phyloP scores from a whole-genome alignment of 2,329 filamentous ascomycete genomes.

The Cladophialophora carrionii region DNA sequence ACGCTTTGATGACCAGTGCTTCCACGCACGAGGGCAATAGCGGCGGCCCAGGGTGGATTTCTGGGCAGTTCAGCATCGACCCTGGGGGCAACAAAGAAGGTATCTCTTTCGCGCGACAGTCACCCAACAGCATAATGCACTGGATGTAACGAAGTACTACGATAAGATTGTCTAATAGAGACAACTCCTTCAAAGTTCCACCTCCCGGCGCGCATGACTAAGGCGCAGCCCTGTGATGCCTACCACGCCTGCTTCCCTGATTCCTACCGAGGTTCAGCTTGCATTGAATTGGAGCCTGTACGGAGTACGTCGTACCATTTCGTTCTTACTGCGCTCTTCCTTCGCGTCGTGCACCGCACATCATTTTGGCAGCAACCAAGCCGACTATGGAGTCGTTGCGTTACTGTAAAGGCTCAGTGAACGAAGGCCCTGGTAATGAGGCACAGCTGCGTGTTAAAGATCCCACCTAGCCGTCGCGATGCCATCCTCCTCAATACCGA shows the following conservation, averaged over 20 bases:
- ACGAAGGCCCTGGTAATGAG: not conserved
- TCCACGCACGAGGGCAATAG: not conserved
- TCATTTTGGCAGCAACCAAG: not conserved
- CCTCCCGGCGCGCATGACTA: no score
- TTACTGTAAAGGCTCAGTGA: not conserved
- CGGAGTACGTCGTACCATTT: no score
- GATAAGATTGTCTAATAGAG: not conserved
- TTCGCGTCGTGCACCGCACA: not conserved
- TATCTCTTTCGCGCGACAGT: not conserved
- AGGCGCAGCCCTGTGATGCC: no score
- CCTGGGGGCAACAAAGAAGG: not conserved
- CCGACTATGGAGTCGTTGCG: not conserved
- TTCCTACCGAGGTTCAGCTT: not conserved
- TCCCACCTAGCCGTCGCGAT: not conserved
- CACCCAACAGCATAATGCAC: no score
- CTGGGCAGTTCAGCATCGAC: not conserved
- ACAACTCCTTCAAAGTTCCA: not conserved
- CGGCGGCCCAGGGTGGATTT: not conserved
- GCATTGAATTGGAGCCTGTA: not conserved
- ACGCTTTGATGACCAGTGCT: not conserved
- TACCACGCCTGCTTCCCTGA: not conserved
- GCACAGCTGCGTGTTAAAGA: not conserved
- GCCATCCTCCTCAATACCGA: slow-evolving; percentile 14
- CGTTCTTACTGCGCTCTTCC: not conserved
- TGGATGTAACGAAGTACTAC: not conserved